Conservation (phyloP, 257 asterid species). For the Solanum sejunctum region DNA sequence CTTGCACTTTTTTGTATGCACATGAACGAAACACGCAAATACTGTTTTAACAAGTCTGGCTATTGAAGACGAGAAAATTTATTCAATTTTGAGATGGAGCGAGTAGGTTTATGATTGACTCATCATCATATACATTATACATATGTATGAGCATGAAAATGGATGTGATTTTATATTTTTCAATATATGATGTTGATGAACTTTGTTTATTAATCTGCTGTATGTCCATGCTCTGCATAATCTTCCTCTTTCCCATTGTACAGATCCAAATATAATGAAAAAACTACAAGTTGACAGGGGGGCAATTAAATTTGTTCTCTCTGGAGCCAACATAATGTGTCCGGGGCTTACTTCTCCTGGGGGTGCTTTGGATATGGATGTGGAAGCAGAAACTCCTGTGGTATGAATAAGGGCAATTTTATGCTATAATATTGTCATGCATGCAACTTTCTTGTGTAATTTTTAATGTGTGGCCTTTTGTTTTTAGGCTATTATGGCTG, state of each 20-base stretch:
- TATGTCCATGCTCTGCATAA: background rate
- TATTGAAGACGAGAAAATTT: background rate
- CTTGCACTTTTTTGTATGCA: background rate
- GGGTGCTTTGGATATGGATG: conserved; percentile 85
- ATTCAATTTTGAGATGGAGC: background rate
- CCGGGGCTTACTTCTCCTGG: conserved; percentile 99
- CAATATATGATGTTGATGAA: background rate
- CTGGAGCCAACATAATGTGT: conserved; percentile 99
- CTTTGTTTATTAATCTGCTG: background rate
- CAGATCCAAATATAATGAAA: conserved; percentile 97
- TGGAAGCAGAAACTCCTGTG: conserved; percentile 82
- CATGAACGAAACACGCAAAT: background rate
- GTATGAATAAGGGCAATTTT: conserved; percentile 18
- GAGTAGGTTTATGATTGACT: background rate
- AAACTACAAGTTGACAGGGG: conserved; percentile 97
- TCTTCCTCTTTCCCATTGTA: conserved; percentile 4
- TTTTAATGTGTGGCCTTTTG: background rate
- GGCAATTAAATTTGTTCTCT: conserved; percentile 80
- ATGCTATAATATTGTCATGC: background rate
- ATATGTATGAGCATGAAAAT: background rate
- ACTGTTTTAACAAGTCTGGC: background rate
- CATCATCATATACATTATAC: background rate
- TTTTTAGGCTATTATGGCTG: conserved; percentile 96
- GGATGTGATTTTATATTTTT: background rate
- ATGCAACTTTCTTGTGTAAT: background rate